Base-by-base conservation (phyloP, 345 rosid genomes). In the Corchorus capsularis region DNA sequence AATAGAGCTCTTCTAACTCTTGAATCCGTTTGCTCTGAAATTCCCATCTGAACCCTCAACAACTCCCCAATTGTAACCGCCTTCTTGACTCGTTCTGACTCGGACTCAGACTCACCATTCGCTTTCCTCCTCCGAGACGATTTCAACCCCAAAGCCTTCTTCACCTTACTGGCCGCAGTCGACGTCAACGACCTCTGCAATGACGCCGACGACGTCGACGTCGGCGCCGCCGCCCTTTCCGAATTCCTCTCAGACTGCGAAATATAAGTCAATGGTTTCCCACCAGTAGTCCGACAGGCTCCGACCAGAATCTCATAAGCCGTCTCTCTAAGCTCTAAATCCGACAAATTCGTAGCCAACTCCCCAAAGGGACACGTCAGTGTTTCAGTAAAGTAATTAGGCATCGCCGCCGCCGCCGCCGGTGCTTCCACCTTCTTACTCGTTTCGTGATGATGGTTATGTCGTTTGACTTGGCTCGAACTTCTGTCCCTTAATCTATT, bases 241-340 rank as follows among this genome's bases (percentile, higher is more conserved):
- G 84, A 66, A 14, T 65, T 75, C 75, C 82, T 82, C 70, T 85
- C 88, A 1, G 90, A 86, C 74, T 88, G 88, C 0, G 98, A 80
- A 69, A 80, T 84, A 85, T 79, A 92, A 47, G 92, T 86, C 80
- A 96, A 85, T 27, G 96, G 93, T 69, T 89, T 91, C 39, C 87
- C 91, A 1, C 90, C 87, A 70, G 97, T 75, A 74, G 83, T 89
- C 79, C 99, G 92, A 78, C 92, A 89, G 6, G 91, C 89, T 41
- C 85, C 88, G 16, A 92, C 88, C 80, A 93, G 87, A 86, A 96
- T 88, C 94, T 96, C 99, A 81, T 92, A 96, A 75, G 98, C 95
- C 12, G 95, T 86, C 78, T 91, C 87, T 37, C 96, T 93, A 73
- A 96, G 95, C 84, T 96, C 99, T 43, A 86, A 73, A 57, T 90